Evolutionary conservation across 1,139 yeast genomes (phyloP).

Genomic region (Sugiyamaella pinicola): DNA sequence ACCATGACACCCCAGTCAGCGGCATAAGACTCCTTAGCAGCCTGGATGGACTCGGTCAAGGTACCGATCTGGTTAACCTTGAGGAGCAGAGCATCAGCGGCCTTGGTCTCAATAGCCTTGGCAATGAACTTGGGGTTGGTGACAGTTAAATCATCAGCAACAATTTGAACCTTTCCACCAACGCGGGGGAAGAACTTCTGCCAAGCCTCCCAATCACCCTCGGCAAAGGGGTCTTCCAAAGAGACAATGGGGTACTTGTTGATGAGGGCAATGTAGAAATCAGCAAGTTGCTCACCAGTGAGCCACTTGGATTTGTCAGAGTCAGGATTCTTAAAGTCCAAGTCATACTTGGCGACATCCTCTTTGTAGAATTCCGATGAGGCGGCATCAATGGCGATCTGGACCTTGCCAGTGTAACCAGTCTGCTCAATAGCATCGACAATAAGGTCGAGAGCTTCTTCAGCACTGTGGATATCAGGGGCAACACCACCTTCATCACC

Average conservation of each 20-base stretch:
- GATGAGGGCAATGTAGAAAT: slow-evolving; percentile 74
- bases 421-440: slow-evolving; percentile 82
- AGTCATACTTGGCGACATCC: slow-evolving; percentile 75
- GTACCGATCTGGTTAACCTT: slow-evolving; percentile 92
- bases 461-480: slow-evolving; percentile 89
- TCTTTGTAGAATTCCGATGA: slow-evolving; percentile 96
- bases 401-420: slow-evolving; percentile 88
- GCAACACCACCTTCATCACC: slow-evolving; percentile 99
- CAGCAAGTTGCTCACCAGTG: slow-evolving; percentile 82
- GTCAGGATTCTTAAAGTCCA: slow-evolving; percentile 95
- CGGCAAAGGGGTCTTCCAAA: slow-evolving; percentile 97
- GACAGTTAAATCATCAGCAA: slow-evolving; percentile 96
- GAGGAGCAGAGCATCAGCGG: slow-evolving; percentile 87
- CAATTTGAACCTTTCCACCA: slow-evolving; percentile 73
- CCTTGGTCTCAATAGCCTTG: slow-evolving; percentile 93
- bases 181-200: slow-evolving; percentile 72
- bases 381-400: slow-evolving; percentile 92
- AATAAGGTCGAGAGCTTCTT: slow-evolving; percentile 93
- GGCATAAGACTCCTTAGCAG: slow-evolving; percentile 79
- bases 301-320: slow-evolving; percentile 89
- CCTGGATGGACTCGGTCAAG: slow-evolving; percentile 79
- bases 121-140: slow-evolving; percentile 93
- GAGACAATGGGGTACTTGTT: slow-evolving; percentile 95
- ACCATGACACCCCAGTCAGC: slow-evolving; percentile 96
- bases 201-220: slow-evolving; percentile 99